Conservation (phyloP, 257 asterid genomes). For the Ballota nigra region DNA sequence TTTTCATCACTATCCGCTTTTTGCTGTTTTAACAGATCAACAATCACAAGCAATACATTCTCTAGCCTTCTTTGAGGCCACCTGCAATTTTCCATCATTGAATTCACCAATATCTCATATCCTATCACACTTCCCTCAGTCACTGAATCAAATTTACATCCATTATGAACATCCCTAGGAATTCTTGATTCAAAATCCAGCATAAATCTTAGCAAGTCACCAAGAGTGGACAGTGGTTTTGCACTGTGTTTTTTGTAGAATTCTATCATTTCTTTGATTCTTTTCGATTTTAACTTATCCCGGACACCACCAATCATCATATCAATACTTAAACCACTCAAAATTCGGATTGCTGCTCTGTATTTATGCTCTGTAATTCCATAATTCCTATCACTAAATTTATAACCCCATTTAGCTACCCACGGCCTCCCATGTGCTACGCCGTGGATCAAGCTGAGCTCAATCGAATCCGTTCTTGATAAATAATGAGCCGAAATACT, state of each 20-base stretch:
- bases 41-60: slow-evolving; percentile 43
- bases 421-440: slow-evolving; percentile 51
- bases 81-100: slow-evolving; percentile 56
- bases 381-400: slow-evolving; percentile 38
- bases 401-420: slow-evolving; percentile 73
- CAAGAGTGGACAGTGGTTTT: slow-evolving; percentile 42
- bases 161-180: slow-evolving; percentile 12
- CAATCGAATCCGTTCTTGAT: slow-evolving; percentile 37
- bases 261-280: slow-evolving; percentile 39
- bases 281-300: slow-evolving; percentile 31
- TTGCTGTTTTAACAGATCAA: slow-evolving; percentile 47
- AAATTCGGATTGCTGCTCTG: slow-evolving; percentile 33
- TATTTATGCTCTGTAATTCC: slow-evolving; percentile 43
- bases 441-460: slow-evolving; percentile 53
- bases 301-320: slow-evolving; percentile 36
- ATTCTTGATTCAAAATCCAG: slow-evolving; percentile 35
- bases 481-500: slow-evolving; percentile 46
- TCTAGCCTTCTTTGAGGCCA: slow-evolving; percentile 69
- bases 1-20: slow-evolving; percentile 22
- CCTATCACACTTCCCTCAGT: slow-evolving; percentile 34
- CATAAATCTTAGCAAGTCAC: slow-evolving; percentile 61
- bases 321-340: slow-evolving; percentile 49
- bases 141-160: slow-evolving; percentile 4
- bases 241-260: slow-evolving; percentile 46
- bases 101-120: slow-evolving; percentile 38